Evolutionary conservation across 441 rosid genomes (phyloP), one percentile per base, ranked within the genome.

Genomic region (Daphne laureola): DNA sequence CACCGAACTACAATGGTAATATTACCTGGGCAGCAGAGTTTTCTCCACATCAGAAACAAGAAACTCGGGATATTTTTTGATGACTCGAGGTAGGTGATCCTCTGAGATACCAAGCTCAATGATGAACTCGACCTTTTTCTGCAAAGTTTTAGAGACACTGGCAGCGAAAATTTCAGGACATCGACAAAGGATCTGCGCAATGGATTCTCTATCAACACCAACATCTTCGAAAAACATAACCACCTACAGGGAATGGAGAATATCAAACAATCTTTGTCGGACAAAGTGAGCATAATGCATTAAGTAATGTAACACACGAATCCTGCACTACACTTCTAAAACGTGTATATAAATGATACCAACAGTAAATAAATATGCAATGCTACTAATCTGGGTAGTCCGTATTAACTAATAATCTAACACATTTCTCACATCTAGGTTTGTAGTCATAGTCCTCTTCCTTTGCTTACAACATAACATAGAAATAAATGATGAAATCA

Each of bases 11-110:
- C 7, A 40, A 38, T 3, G 51, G 43, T 46, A 48, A 57, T 49
- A 38, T 65, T 83, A 87, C 98, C 98, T 78, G 61, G 96, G 95
- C 70, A 70, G 73, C 46, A 86, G 17, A 27, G 95, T 76, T 63
- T 66, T 60, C 51, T 80, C 77, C 17, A 81, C 54, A 42, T 91
- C 82, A 21, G 78, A 80, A 40, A 86, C 73, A 50, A 91, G 90
- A 70, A 91, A 68, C 65, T 85, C 95, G 0, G 98, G 98, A 51
- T 87, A 87, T 67, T 91, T 91, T 70, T 73, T 87, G 26, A 91
- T 76, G 61, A 76, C 81, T 27, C 84, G 79, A 21, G 87, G 81
- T 8, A 85, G 77, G 57, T 82, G 85, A 12, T 60, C 73, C 26
- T 63, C 59, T 21, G 76, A 71, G 61, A 91, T 75, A 58, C 98